Percentiles rank a stretch among this genome's conserved stretches.
These are phyloP conservation scores for Carex scoparia DNA, from an alignment of 176 grass and related monocot species.

Conservation along the genomic window DNA sequence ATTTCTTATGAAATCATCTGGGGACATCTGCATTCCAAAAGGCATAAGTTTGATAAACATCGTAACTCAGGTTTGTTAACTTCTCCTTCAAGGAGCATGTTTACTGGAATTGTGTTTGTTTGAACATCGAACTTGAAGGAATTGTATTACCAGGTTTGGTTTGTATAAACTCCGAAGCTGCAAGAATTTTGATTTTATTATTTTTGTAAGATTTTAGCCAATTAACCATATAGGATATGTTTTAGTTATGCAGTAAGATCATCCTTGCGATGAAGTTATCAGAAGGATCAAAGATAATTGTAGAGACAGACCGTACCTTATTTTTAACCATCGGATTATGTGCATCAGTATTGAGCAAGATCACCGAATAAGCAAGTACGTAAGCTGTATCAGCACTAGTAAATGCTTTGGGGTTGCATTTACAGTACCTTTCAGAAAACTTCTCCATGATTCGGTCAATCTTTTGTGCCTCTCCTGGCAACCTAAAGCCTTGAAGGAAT, in stretches of 20 bases:
- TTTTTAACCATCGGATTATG: slow-evolving; percentile 98
- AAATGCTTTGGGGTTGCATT: slow-evolving; percentile 94
- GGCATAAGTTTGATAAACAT: slow-evolving; percentile 12
- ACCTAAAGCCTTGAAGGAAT: slow-evolving; percentile 87
- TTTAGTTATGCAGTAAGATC: not conserved
- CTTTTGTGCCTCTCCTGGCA: slow-evolving; percentile 99
- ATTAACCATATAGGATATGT: not conserved
- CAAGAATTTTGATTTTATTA: slow-evolving; percentile 7
- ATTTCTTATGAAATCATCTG: slow-evolving; percentile 98
- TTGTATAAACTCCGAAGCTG: not conserved
- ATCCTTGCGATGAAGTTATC: not conserved
- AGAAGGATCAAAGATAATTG: slow-evolving; percentile 12
- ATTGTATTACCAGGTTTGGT: not conserved
- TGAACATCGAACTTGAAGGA: not conserved
- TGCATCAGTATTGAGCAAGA: slow-evolving; percentile 96
- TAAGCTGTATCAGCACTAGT: slow-evolving; percentile 98
- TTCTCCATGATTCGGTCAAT: slow-evolving; percentile 98
- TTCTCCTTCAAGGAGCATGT: not conserved
- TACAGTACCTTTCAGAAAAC: slow-evolving; percentile 90
- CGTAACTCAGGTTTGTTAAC: not conserved
- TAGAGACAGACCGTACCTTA: slow-evolving; percentile 49
- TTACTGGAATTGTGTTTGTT: not conserved
- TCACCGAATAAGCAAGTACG: slow-evolving; percentile 97
- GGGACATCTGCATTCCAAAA: slow-evolving; percentile 75
- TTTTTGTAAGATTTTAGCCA: not conserved